phyloP scores from a whole-genome alignment of 192 early-diverging fungal species.

The Coemansia sp. region DNA sequence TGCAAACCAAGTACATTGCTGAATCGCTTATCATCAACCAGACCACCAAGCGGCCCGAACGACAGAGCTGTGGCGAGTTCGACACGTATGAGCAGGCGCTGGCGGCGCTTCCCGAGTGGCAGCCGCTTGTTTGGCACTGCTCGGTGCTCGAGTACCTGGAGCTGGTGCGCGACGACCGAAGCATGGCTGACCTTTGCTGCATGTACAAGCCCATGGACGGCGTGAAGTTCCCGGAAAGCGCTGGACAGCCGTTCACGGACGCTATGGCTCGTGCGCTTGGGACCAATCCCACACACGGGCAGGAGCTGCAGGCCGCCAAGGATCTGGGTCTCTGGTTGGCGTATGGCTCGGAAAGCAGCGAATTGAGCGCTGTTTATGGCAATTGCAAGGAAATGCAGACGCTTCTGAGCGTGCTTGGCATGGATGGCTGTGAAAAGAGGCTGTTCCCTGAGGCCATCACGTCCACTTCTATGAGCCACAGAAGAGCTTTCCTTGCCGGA shows the following conservation, averaged over 20 bases:
- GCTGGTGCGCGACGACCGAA: slow-evolving; percentile 19
- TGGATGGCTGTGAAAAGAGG: background rate
- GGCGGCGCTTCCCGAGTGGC: slow-evolving; percentile 27
- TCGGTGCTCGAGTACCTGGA: slow-evolving; percentile 44
- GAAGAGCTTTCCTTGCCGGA: slow-evolving; percentile 44
- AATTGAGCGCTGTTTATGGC: no score
- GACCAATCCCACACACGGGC: background rate
- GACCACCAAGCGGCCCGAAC: slow-evolving; percentile 10
- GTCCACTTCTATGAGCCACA: slow-evolving; percentile 24
- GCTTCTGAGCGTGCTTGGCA: slow-evolving; percentile 3
- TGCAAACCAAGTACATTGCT: slow-evolving; percentile 13
- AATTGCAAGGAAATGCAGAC: background rate
- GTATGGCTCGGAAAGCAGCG: background rate
- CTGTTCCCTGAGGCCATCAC: slow-evolving; percentile 34
- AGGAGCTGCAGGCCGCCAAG: slow-evolving; percentile 30
- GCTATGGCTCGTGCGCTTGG: slow-evolving; percentile 20
- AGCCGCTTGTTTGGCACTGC: slow-evolving; percentile 44
- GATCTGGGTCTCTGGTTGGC: slow-evolving; percentile 40
- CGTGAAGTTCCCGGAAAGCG: slow-evolving; percentile 31
- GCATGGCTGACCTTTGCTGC: slow-evolving; percentile 18
- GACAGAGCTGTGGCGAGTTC: slow-evolving; percentile 17
- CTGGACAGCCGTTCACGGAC: slow-evolving; percentile 23
- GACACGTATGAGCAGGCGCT: slow-evolving; percentile 24
- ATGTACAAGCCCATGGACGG: slow-evolving; percentile 42
- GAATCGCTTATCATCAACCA: slow-evolving; percentile 16